Conservation (phyloP, 257 asterid genomes). For the Petrea volubilis region DNA sequence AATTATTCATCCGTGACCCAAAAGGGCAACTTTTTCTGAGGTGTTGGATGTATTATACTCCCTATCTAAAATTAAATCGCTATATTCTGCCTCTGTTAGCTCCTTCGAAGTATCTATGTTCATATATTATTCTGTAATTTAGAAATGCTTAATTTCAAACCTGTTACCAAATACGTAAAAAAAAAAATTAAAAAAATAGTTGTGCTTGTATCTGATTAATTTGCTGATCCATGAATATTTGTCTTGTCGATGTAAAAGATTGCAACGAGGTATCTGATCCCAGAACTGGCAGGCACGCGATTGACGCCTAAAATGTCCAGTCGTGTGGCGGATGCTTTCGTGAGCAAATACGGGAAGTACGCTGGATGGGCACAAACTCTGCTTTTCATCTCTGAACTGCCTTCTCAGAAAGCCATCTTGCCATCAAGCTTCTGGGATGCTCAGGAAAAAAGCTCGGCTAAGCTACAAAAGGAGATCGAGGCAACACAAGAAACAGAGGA, state of each 20-base stretch:
- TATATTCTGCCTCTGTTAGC: neutral
- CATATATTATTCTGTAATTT: neutral
- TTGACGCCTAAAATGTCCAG: constrained; percentile 60
- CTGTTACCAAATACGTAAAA: no score
- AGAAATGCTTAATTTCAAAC: neutral
- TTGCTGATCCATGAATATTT: constrained; percentile 6
- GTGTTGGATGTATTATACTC: no score
- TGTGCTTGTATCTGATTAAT: neutral
- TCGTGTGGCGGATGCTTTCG: constrained; percentile 81
- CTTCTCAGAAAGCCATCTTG: constrained; percentile 83
- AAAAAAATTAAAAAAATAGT: no score
- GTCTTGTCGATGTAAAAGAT: constrained; percentile 49
- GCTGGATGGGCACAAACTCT: constrained; percentile 99
- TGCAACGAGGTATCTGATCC: constrained; percentile 85
- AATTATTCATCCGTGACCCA: neutral
- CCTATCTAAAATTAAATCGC: neutral
- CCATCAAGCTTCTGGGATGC: constrained; percentile 37
- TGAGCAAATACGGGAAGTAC: constrained; percentile 84
- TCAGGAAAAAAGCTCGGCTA: constrained; percentile 28
- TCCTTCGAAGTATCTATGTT: neutral
- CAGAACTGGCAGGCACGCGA: constrained; percentile 84
- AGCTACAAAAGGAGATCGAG: constrained; percentile 26
- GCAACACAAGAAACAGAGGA: constrained; percentile 16
- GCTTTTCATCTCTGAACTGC: constrained; percentile 89
- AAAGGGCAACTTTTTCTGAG: neutral